These are phyloP conservation scores for maize (Zea mays) DNA, from an alignment of 176 grass and related monocot genomes.

Conservation along the genomic window DNA sequence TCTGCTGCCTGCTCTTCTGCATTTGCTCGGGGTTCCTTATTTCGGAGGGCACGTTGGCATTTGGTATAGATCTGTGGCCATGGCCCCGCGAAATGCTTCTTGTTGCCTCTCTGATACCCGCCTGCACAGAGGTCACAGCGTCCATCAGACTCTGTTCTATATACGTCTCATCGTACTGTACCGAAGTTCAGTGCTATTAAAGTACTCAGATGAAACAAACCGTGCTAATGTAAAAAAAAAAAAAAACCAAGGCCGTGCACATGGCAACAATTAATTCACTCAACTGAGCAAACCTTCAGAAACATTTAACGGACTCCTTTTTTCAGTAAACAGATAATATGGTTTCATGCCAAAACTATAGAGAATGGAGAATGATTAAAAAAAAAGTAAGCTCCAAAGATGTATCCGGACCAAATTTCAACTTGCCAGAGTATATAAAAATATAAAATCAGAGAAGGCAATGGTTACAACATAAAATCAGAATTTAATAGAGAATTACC, in stretches of 20 bases:
- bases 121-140: slow-evolving; percentile 38
- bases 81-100: slow-evolving; percentile 34
- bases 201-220: background rate
- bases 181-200: background rate
- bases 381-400: background rate
- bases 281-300: background rate
- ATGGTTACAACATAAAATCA: background rate
- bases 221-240: background rate
- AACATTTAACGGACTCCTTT: background rate
- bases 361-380: background rate
- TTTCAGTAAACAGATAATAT: slow-evolving; percentile 6
- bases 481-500: slow-evolving; percentile 37
- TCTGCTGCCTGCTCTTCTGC: slow-evolving; percentile 73
- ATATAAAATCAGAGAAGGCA: background rate
- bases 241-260: background rate
- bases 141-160: background rate
- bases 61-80: slow-evolving; percentile 49
- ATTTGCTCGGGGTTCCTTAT: slow-evolving; percentile 72
- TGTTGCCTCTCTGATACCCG: slow-evolving; percentile 62
- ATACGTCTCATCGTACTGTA: background rate
- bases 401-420: background rate
- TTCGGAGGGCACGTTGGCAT: slow-evolving; percentile 72
- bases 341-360: background rate
- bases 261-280: background rate
- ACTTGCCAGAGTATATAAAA: background rate